phyloP scores from a whole-genome alignment of 2,329 filamentous ascomycete species.

The Pyricularia grisea region DNA sequence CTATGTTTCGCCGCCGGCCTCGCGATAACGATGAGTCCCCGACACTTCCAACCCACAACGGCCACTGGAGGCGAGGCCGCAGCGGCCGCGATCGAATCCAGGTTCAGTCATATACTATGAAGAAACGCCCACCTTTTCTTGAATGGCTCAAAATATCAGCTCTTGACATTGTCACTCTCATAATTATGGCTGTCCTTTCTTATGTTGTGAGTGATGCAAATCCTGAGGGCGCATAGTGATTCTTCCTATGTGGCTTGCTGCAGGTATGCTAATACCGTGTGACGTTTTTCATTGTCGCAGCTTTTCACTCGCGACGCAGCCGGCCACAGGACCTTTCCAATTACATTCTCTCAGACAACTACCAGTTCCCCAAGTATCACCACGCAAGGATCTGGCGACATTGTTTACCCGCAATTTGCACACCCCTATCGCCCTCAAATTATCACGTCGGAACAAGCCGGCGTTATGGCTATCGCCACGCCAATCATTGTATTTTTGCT shows the following conservation, averaged over 20 bases:
- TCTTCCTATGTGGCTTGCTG: not conserved
- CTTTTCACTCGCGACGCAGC: conserved; percentile 56
- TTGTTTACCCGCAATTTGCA: conserved; percentile 62
- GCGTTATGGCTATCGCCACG: conserved; percentile 53
- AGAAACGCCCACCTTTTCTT: conserved; percentile 34
- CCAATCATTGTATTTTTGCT: conserved; percentile 55
- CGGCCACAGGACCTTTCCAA: conserved; percentile 58
- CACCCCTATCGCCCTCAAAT: conserved; percentile 64
- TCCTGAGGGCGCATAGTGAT: not conserved
- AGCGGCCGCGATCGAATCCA: not conserved
- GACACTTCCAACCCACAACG: not conserved
- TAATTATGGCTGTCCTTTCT: conserved; percentile 53
- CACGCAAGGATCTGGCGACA: conserved; percentile 40
- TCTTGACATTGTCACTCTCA: conserved; percentile 61
- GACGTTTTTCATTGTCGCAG: conserved; percentile 19
- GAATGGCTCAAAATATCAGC: conserved; percentile 61
- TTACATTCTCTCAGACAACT: conserved; percentile 46
- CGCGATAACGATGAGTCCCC: not conserved
- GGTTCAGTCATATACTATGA: not conserved
- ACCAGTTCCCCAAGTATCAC: not conserved
- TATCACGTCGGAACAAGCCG: conserved; percentile 61
- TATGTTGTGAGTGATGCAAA: conserved; percentile 45
- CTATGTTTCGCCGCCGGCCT: conserved; percentile 1
- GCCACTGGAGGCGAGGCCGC: not conserved
- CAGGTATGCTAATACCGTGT: not conserved